phyloP scores from a whole-genome alignment of 192 early-diverging fungal species.

The Backusella parvicylindrica region DNA sequence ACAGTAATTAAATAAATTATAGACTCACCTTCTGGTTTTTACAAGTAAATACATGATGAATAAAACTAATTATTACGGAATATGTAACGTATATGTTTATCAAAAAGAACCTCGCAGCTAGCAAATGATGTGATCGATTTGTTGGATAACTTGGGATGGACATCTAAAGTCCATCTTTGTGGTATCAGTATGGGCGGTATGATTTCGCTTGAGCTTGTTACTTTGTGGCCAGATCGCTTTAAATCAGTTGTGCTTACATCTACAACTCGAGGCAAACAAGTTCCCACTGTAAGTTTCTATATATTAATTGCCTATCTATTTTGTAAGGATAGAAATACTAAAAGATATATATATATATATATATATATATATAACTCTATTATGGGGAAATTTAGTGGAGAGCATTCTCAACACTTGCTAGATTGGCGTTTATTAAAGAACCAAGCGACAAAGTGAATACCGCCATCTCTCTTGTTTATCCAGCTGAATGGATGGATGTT shows the following conservation, averaged over 20 bases:
- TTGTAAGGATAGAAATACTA: neutral
- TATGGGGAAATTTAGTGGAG: slow-evolving; percentile 14
- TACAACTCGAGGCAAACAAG: slow-evolving; percentile 50
- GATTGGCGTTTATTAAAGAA: neutral
- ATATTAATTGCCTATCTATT: neutral
- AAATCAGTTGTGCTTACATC: slow-evolving; percentile 54
- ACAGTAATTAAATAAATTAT: neutral
- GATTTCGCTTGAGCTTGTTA: slow-evolving; percentile 74
- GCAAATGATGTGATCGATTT: slow-evolving; percentile 69
- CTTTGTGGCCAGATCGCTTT: slow-evolving; percentile 53
- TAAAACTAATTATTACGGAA: neutral
- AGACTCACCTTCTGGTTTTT: slow-evolving; percentile 53
- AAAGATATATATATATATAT: neutral
- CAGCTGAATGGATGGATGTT: slow-evolving; percentile 32
- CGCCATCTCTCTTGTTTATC: slow-evolving; percentile 38
- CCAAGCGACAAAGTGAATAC: slow-evolving; percentile 22
- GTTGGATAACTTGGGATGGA: slow-evolving; percentile 72
- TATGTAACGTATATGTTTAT: neutral
- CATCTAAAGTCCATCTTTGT: slow-evolving; percentile 60
- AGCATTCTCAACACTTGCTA: slow-evolving; percentile 4
- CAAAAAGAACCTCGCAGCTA: slow-evolving; percentile 64
- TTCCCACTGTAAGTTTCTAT: slow-evolving; percentile 32
- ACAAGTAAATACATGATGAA: slow-evolving; percentile 43
- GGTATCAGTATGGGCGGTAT: slow-evolving; percentile 83
- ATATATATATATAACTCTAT: slow-evolving; percentile 4